Evolutionary conservation across 495 filamentous ascomycete species (phyloP).

Genomic region (Mytilinidion resinicola): DNA sequence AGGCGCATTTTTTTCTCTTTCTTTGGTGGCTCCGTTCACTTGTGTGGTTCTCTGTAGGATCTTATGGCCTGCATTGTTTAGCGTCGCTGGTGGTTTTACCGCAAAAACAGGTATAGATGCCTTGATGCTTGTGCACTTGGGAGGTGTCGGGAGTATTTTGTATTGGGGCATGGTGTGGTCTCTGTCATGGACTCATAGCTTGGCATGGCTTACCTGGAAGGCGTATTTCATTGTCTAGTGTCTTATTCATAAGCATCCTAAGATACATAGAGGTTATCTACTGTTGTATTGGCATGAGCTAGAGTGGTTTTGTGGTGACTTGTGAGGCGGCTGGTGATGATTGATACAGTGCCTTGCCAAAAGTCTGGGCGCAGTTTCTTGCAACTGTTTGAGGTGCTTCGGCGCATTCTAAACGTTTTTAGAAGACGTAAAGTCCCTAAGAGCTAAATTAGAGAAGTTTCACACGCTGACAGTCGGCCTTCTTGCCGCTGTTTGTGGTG

Average conservation of each 20-base stretch:
- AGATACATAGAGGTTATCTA: not conserved
- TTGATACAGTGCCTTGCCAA: too few relatives aligned
- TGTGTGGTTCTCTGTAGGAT: slow-evolving; percentile 7
- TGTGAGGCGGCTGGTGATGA: not conserved
- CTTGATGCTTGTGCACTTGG: not conserved
- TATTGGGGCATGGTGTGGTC: not conserved
- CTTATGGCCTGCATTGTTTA: not conserved
- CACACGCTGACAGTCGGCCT: too few relatives aligned
- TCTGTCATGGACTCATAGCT: not conserved
- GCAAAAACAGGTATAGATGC: not conserved
- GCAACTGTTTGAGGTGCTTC: too few relatives aligned
- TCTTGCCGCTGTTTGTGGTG: too few relatives aligned
- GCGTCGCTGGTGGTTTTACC: not conserved
- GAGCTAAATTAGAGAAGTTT: too few relatives aligned
- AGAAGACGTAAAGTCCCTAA: too few relatives aligned
- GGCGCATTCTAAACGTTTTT: too few relatives aligned
- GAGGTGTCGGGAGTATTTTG: not conserved
- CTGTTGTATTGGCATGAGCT: not conserved
- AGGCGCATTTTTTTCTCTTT: slow-evolving; percentile 23
- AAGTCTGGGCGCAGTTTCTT: too few relatives aligned
- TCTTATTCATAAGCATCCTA: not conserved
- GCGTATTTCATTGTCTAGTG: not conserved
- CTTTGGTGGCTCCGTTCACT: slow-evolving; percentile 18
- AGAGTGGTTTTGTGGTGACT: not conserved
- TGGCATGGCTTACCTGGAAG: not conserved